phyloP scores from a whole-genome alignment of 139 green algal species.

The Chlamydomonas sp. region DNA sequence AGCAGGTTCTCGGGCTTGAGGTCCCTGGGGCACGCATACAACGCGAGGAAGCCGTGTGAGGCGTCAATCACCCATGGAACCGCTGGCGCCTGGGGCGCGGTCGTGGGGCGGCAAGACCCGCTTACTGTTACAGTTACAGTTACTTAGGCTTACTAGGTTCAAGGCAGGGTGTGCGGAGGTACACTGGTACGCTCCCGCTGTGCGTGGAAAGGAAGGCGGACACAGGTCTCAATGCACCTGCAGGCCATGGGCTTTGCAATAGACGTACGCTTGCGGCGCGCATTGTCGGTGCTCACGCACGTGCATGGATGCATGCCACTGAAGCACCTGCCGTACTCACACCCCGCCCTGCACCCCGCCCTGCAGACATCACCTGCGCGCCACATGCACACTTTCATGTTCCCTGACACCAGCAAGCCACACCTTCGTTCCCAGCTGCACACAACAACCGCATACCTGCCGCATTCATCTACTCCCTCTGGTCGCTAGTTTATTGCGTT shows the following conservation, averaged over 20 bases:
- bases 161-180: too few relatives aligned
- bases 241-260: not conserved
- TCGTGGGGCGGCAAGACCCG: not conserved
- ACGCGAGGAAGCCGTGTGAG: not conserved
- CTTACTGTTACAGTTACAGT: not conserved
- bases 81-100: not conserved
- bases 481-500: too few relatives aligned
- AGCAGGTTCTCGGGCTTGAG: constrained; percentile 96
- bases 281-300: not conserved
- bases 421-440: too few relatives aligned
- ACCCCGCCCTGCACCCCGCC: too few relatives aligned
- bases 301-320: not conserved
- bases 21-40: constrained; percentile 59
- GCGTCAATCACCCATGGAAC: not conserved
- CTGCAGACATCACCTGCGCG: too few relatives aligned
- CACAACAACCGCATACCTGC: too few relatives aligned
- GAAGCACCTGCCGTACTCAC: not conserved
- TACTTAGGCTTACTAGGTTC: too few relatives aligned
- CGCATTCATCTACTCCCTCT: too few relatives aligned
- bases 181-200: not conserved
- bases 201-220: not conserved
- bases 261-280: too few relatives aligned
- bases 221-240: not conserved
- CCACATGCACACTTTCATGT: too few relatives aligned
- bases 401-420: too few relatives aligned